Evolutionary conservation across 768 basidiomycete species (phyloP), one percentile per base, ranked within the genome.

Genomic region (Psilocybe azurescens): DNA sequence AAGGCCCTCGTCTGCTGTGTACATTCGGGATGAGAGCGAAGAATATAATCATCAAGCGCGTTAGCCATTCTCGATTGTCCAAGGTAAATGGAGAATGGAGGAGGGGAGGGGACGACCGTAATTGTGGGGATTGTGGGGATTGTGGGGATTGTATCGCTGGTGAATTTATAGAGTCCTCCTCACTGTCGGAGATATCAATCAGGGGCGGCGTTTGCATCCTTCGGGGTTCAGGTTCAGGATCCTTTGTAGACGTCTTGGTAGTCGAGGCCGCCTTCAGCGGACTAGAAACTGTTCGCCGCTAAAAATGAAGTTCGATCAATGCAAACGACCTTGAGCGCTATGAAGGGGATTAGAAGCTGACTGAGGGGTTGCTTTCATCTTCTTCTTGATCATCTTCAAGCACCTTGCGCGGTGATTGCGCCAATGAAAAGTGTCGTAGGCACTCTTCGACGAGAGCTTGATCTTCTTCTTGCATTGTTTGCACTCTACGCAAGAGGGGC

Each of bases 341-440:
- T 13, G 55, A 53, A 49, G 20, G 49, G 50, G 68, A 66, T 6
- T 73, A 72, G 53, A 69, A 36, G 33, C 65, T 64, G 71, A 62
- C 59, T 10, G 28, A 10, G 24, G 53, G 44, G 66, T 62, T 57
- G 54, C 54, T 69, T 67, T 60, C 58, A 57, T 69, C 60, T 67
- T 68, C 44, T 64, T 68, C 61, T 79, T 82, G 30, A 49, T 53
- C 33, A 65, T 55, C 73, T 81, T 86, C 57, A 85, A 70, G 70
- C 89, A 91, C 32, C 88, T 80, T 44, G 78, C 78, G 33, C 85
- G 79, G 68, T 91, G 89, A 65, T 83, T 87, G 49, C 75, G 70
- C 89, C 89, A 91, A 72, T 91, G 89, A 67, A 83, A 83, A 32
- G 81, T 79, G 67, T 91, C 89, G 66, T 82, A 91, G 20, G 78